Evolutionary conservation across 208 protist species (phyloP), one percentile per base, ranked within the genome.

Genomic region (Leishmania major): DNA sequence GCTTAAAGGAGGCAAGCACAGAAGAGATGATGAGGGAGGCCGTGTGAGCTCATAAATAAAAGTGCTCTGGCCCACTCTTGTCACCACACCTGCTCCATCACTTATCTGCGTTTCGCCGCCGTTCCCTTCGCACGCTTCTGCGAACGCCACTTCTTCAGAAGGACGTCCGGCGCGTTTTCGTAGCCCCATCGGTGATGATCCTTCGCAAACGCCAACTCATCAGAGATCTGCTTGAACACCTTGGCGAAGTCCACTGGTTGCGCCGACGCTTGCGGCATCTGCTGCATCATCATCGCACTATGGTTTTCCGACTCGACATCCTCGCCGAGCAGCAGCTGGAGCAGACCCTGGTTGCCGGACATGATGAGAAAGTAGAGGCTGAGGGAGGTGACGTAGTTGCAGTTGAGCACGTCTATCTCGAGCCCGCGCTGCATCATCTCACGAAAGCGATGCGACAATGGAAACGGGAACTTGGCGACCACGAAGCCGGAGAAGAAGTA

Each of bases 401-500:
- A 98, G 79, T 99, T 97, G 1, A 99, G 89, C 57, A 97, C 92
- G 67, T 93, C 88, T 51, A 99, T 94, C 57, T 99, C 97, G 47
- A 99, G 92, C 7, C 98, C 98, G 43, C 98, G 88, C 86, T 99
- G 98, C 84, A 99, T 94, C 95, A 99, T 99, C 31, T 91, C 93
- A 55, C 91, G 88, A 85, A 99, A 99, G 64, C 96, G 88, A n/a
- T 91, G 83, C 13, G 98, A 98, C 0, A 99, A 87, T 40, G 92
- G 91, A 80, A 99, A 99, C 40, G 98, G 98, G 49, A 99, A 97
- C 89, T 99, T 98, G 59, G 97, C 97, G 51, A 98, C 96, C 28
- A 99, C 96, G 85, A 99, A 99, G 31, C 98, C 97, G 47, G 96
- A 98, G 84, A 99, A 99, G 81, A 99, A 99, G 85, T 98, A 97